Base-by-base conservation (phyloP, 140 eudicot species). In the Oenanthe javanica region DNA sequence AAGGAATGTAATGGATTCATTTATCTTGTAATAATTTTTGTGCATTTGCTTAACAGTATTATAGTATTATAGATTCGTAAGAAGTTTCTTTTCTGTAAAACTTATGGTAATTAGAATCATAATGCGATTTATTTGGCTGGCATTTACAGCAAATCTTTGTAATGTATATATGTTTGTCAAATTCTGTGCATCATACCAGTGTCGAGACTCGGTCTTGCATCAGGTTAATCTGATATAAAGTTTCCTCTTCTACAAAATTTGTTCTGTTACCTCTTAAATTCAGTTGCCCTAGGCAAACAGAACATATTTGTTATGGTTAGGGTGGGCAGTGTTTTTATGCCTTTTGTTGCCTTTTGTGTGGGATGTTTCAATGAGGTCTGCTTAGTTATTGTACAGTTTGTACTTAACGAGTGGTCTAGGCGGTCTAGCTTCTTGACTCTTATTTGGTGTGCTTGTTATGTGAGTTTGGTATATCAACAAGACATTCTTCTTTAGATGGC, bases 21-120 rank as follows among this genome's bases (percentile, higher is more conserved):
- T 66, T 66, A 79, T 64, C n/a, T 63, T 66, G 77, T 47, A 74
- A 46, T 50, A 47, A 21, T 10, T 47, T 74, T 46, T 74, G 57
- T 74, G 45, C 75, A 19, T n/a, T 74, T 50, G 40, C 27, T 49
- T 31, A 4, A 46, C 38, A 74, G 31, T 47, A 23, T 74, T 47
- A 25, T 47, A 74, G 21, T n/a, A 47, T 43, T 4, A 11, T 75
- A 75, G 23, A 42, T 21, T 31, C 6, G 2, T 73, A 73, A 73
- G 77, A 73, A 11, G 38, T 73, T 73, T 25, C 16, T 13, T 14
- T 70, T 18, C 10, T 38, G 48, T 70, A 70, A 31, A 31, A 70
- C 48, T 40, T 70, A 31, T 36, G 21, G 23, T 63, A 63, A 63
- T 27, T 63, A 63, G 71, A 63, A n/a, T 63, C 27, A 63, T 63